These are phyloP conservation scores for Physcomitrellopsis africana DNA, from an alignment of 225 moss, liverwort and hornwort species.

Conservation along the genomic window DNA sequence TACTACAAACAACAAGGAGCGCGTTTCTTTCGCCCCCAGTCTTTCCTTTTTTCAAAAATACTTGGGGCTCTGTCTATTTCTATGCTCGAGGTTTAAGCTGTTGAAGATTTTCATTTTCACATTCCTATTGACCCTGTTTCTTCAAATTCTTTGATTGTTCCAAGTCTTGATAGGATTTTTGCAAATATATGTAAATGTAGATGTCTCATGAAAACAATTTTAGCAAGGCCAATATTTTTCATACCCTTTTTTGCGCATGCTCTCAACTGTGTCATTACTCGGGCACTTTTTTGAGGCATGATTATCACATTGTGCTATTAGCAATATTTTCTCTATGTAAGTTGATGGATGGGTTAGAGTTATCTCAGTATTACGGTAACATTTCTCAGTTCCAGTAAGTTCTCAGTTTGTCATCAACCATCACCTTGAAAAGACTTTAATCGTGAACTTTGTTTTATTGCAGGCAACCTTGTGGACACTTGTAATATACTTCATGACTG, in stretches of 20 bases:
- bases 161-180: conserved; percentile 14
- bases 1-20: conserved; percentile 90
- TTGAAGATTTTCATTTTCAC: conserved; percentile 1
- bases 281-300: conserved; percentile 11
- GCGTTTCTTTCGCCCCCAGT: conserved; percentile 83
- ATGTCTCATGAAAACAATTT: not conserved
- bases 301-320: conserved; percentile 19
- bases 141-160: not conserved
- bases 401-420: not conserved
- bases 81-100: conserved; percentile 67
- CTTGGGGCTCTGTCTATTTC: conserved; percentile 66
- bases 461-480: conserved; percentile 88
- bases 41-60: conserved; percentile 75
- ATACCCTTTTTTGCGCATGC: too few species aligned
- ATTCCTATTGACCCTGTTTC: conserved; percentile 15
- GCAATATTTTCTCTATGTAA: not conserved
- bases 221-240: not conserved
- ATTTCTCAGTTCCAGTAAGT: conserved; percentile 9
- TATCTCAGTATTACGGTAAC: conserved; percentile 4
- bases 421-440: conserved; percentile 11
- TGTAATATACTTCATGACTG: conserved; percentile 73
- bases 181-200: not conserved
- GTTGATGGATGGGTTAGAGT: conserved; percentile 17
- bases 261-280: not conserved
- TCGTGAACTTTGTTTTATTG: conserved; percentile 15